Percentiles rank a stretch among this genome's conserved stretches.
Conservation (phyloP, 2,329 filamentous ascomycete genomes). For the Colletotrichum destructivum region DNA sequence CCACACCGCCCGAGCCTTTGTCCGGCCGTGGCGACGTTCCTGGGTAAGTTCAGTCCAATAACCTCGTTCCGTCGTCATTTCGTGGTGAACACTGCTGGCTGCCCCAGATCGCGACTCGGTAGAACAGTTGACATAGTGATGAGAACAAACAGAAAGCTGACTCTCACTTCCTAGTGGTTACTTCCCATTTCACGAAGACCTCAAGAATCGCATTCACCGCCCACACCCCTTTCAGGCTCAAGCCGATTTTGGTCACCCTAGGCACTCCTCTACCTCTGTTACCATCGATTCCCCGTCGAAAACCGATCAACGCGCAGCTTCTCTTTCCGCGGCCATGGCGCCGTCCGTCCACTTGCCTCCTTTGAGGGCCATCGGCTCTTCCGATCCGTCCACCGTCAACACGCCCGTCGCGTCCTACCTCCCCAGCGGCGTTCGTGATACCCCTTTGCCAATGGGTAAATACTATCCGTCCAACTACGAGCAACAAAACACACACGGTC, state of each 20-base stretch:
- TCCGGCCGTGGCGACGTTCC: slow-evolving; percentile 72
- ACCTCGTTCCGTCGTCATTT: not conserved
- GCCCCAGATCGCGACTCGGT: not conserved
- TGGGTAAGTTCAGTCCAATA: slow-evolving; percentile 63
- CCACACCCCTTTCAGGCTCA: slow-evolving; percentile 68
- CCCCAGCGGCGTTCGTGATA: slow-evolving; percentile 64
- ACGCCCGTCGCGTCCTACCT: slow-evolving; percentile 67
- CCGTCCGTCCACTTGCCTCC: slow-evolving; percentile 30
- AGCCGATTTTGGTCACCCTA: slow-evolving; percentile 57
- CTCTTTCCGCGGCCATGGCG: slow-evolving; percentile 42
- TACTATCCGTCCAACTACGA: slow-evolving; percentile 77
- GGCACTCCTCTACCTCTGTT: slow-evolving; percentile 52
- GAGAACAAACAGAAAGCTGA: slow-evolving; percentile 6
- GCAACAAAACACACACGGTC: slow-evolving; percentile 50
- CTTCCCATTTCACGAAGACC: slow-evolving; percentile 73
- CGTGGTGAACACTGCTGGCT: not conserved
- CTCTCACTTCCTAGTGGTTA: slow-evolving; percentile 63
- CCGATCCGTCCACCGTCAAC: slow-evolving; percentile 48
- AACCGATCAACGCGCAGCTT: slow-evolving; percentile 21
- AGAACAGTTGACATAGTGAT: not conserved
- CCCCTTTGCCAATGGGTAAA: slow-evolving; percentile 70
- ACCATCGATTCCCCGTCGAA: slow-evolving; percentile 48
- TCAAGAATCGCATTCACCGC: slow-evolving; percentile 60
- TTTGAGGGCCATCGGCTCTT: slow-evolving; percentile 42
- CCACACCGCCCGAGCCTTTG: slow-evolving; percentile 64